Base-by-base conservation (phyloP, 1,284 basidiomycete genomes). In the Thelephora terrestris region DNA sequence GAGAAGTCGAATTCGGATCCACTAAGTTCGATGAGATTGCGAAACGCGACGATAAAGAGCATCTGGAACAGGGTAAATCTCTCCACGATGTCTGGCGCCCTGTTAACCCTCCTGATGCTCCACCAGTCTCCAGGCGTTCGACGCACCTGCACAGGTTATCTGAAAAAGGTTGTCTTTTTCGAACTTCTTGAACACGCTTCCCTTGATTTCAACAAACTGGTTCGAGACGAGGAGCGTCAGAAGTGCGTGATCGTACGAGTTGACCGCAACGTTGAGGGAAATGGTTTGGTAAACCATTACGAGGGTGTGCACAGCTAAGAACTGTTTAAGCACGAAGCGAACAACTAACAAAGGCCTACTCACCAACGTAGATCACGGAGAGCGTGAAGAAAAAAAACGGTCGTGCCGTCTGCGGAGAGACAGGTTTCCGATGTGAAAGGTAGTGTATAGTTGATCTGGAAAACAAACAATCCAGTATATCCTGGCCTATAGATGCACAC, bases 101-200 rank as follows among this genome's bases (percentile, higher is more conserved):
- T 5, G 21, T 42, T 25, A 20, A 42, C 12, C 21, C 4, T n/a
- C 39, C n/a, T 14, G 10, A 24, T 21, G 32, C 14, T 18, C 4
- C 36, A 20, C 9, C 47, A 10, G 7, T 32, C 29, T 6, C 25
- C n/a, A 43, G 7, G 34, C 18, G 5, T 38, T 7, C n/a, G 37
- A 57, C 71, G 50, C 54, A 91, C 90, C 88, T 54, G 93, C 94
- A 60, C 93, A 97, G 49, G 93, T 96, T 54, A 99, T 94, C 64
- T 99, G 96, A 63, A 99, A 98, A n/a, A 99, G 76, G 60, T 91
- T 98, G 61, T 99, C 96, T 65, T 98, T 99, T 64, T 99, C 96
- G 58, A 99, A 99, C 64, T 91, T 98, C 68, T 99, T 99, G 78
- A 99, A 99, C 0, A 99, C 96, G 58, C 87, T 94, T 35, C 95